phyloP scores from a whole-genome alignment of 352 stramenopile genomes.

The Phytophthora citrophthora region DNA sequence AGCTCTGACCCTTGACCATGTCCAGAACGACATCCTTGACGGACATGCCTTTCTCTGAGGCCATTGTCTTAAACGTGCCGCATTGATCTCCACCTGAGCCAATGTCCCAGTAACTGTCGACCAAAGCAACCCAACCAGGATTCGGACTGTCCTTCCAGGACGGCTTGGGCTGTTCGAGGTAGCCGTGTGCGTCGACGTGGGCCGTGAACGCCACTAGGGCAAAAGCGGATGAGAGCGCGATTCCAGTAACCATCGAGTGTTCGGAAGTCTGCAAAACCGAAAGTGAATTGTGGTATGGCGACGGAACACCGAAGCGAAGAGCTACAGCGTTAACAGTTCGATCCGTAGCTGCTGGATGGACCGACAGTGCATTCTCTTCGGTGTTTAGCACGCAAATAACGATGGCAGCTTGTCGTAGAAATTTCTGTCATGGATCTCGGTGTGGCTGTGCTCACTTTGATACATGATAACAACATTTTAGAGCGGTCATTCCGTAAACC shows the following conservation, averaged over 20 bases:
- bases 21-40: slow-evolving; percentile 44
- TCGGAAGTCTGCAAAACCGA: not conserved
- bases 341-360: too few relatives aligned
- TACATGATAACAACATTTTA: too few relatives aligned
- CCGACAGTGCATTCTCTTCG: too few relatives aligned
- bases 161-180: slow-evolving; percentile 26
- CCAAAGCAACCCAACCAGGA: slow-evolving; percentile 17
- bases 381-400: too few relatives aligned
- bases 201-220: not conserved
- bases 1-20: slow-evolving; percentile 36
- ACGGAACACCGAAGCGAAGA: too few relatives aligned
- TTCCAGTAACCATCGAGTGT: not conserved
- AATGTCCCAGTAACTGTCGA: slow-evolving; percentile 44
- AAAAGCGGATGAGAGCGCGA: not conserved
- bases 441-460: too few relatives aligned
- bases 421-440: too few relatives aligned
- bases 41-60: slow-evolving; percentile 32
- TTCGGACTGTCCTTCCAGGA: slow-evolving; percentile 5
- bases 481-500: too few relatives aligned
- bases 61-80: slow-evolving; percentile 34
- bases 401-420: too few relatives aligned
- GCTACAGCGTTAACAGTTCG: too few relatives aligned
- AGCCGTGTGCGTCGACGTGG: slow-evolving; percentile 17
- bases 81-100: slow-evolving; percentile 34
- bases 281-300: not conserved